These are phyloP conservation scores for Phylloporus sp. DNA, from an alignment of 768 basidiomycete genomes.

Conservation along the genomic window DNA sequence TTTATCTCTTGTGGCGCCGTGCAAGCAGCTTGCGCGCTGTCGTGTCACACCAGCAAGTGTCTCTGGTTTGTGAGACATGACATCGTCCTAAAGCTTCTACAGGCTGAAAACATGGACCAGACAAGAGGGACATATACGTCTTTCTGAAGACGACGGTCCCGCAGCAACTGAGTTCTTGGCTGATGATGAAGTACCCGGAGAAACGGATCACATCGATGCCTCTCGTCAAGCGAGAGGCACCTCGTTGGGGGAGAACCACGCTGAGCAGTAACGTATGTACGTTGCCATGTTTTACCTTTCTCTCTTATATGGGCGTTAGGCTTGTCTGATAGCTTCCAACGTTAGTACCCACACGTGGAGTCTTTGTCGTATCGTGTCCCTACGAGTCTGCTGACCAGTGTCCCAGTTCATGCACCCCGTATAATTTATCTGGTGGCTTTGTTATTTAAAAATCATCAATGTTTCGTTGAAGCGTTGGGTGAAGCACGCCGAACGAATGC, in stretches of 20 bases:
- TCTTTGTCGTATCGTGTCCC: not conserved
- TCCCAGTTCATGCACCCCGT: no score
- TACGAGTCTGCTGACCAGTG: not conserved
- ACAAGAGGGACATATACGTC: constrained; percentile 56
- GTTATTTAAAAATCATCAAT: no score
- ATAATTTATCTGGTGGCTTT: no score
- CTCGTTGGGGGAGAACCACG: not conserved
- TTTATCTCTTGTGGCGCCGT: constrained; percentile 64
- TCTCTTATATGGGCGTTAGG: not conserved
- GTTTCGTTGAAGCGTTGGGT: no score
- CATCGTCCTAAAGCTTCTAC: constrained; percentile 1
- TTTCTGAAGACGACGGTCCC: constrained; percentile 70
- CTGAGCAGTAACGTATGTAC: constrained; percentile 1
- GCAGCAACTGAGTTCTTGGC: constrained; percentile 65
- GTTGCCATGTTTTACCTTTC: not conserved
- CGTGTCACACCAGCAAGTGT: constrained; percentile 58
- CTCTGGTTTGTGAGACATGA: not conserved
- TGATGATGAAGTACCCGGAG: constrained; percentile 47
- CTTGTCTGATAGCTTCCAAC: not conserved
- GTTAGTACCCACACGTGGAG: constrained; percentile 1
- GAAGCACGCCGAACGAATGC: no score
- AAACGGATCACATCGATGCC: constrained; percentile 29
- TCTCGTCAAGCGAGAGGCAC: constrained; percentile 14
- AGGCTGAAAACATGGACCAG: constrained; percentile 58
- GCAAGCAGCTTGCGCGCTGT: constrained; percentile 52